Conservation (phyloP, 495 filamentous ascomycete genomes). For the Viridothelium virens region DNA sequence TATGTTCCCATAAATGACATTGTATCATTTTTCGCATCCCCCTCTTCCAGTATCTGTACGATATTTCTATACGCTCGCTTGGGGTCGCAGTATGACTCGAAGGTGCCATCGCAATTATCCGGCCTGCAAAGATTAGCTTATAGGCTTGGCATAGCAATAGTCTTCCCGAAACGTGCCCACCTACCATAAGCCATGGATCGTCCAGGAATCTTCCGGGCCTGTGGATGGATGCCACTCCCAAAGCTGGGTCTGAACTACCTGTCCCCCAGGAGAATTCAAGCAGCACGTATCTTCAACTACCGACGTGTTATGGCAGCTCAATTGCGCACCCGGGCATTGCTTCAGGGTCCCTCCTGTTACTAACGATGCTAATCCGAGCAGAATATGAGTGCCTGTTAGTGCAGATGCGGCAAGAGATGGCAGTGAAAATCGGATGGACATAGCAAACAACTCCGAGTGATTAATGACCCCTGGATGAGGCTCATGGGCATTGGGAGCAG, state of each 20-base stretch:
- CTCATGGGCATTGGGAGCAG: too few species aligned
- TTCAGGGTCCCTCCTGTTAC: neutral
- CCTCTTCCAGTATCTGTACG: constrained; percentile 52
- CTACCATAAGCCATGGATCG: constrained; percentile 71
- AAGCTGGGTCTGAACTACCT: constrained; percentile 72
- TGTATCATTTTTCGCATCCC: constrained; percentile 49
- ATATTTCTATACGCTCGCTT: constrained; percentile 62
- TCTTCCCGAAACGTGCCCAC: neutral
- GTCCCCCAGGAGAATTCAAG: constrained; percentile 67
- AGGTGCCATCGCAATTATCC: constrained; percentile 76
- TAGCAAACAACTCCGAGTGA: neutral
- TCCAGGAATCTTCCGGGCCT: constrained; percentile 69
- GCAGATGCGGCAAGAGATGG: neutral
- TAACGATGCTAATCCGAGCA: neutral
- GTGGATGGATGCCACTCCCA: constrained; percentile 68
- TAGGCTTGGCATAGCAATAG: neutral
- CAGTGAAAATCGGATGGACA: neutral
- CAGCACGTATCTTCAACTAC: constrained; percentile 53
- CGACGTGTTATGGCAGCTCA: constrained; percentile 50
- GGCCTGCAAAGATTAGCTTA: constrained; percentile 40
- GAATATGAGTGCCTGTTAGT: neutral
- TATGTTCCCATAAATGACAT: constrained; percentile 66
- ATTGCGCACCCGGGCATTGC: constrained; percentile 43
- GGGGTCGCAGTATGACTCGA: constrained; percentile 61
- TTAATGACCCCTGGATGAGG: too few species aligned